Base-by-base conservation (phyloP, 768 basidiomycete genomes). In the Tylopilus felleus region DNA sequence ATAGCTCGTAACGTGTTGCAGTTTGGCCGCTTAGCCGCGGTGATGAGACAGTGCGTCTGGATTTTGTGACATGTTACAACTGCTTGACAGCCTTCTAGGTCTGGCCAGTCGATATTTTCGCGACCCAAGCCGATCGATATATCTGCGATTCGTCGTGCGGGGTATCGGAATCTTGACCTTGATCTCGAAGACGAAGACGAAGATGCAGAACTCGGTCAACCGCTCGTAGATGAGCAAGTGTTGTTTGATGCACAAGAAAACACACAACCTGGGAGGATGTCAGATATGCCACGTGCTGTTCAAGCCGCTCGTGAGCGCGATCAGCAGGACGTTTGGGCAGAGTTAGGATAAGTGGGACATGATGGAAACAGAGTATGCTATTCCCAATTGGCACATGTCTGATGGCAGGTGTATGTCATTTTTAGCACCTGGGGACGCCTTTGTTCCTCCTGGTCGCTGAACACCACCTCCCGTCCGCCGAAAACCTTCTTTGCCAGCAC, bases 1-100 rank as follows among this genome's bases (percentile, higher is more conserved):
- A 85, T 98, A 60, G 92, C 90, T 19, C 83, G 96, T 39, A 98
- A 98, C 67, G 82, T 93, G 52, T 81, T 99, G 51, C 93, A 95
- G 61, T 98, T 98, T 66, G 86, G 89, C 27, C 83, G 95, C 23
- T 77, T 99, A 17, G 96, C 94, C 17, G 81, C 91, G 21, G 93
- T 98, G 47, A 88, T 98, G 82, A 80, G 95, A 72, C 91, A 94
- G 93, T 96, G 67, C 60, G 91, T 75, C 53, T 65, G 13, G 39
- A 9, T 50, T 56, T 43, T 25, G 17, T 43, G 21, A 47, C 51
- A 22, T 31, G 22, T 36, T 54, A 17, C 46, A 17, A 49, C 5
- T 42, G 42, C 52, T 35, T 61, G 52, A 61, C 53, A 25, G 54
- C 46, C 8, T 55, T 13, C 14, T 44, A 93, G 90, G 72, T 93